phyloP scores from a whole-genome alignment of 2,329 filamentous ascomycete genomes.

The Leptographium wingfieldii region DNA sequence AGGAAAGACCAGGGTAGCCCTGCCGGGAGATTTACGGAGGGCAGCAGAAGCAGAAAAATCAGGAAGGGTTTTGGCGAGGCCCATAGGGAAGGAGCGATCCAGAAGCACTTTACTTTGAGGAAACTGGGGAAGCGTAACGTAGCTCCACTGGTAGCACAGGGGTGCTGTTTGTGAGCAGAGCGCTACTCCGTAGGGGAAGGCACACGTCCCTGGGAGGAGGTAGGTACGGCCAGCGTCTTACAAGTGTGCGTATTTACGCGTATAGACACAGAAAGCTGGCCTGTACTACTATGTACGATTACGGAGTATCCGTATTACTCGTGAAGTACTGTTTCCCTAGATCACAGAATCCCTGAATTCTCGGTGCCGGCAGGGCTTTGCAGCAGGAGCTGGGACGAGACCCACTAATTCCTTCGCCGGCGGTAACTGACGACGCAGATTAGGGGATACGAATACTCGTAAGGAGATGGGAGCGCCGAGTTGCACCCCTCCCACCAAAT shows the following conservation, averaged over 20 bases:
- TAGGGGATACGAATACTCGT: neutral
- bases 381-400: neutral
- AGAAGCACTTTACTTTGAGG: neutral
- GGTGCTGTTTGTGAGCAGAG: neutral
- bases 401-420: neutral
- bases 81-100: conserved; percentile 2
- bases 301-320: neutral
- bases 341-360: neutral
- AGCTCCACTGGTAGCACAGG: neutral
- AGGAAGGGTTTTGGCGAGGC: neutral
- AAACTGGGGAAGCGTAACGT: neutral
- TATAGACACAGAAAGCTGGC: too few relatives aligned
- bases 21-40: neutral
- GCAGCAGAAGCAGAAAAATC: neutral
- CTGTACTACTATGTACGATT: too few relatives aligned
- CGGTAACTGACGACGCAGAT: neutral
- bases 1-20: neutral
- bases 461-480: neutral
- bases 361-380: neutral
- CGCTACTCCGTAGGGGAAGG: neutral
- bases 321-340: neutral
- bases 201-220: neutral
- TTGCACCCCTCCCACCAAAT: neutral
- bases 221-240: neutral
- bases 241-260: too few relatives aligned